Evolutionary conservation across 225 moss, liverwort and hornwort genomes (phyloP).

Genomic region (Sphagnum tenellum): DNA sequence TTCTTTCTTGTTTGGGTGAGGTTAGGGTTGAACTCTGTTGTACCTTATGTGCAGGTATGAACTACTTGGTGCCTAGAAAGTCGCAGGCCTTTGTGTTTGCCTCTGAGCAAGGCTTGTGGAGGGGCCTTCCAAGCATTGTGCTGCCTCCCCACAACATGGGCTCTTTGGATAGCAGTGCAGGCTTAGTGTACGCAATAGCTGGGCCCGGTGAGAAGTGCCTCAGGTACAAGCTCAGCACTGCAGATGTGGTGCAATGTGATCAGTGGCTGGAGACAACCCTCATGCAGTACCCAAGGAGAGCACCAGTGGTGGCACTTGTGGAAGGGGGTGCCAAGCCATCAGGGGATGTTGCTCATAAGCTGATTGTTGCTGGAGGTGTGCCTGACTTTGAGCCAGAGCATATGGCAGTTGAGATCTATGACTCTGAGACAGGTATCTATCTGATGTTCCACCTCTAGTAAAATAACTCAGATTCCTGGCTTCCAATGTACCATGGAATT

Average conservation of each 20-base stretch:
- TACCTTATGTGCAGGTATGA: slow-evolving; percentile 1
- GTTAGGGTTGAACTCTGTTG: too few species aligned
- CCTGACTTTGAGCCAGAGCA: slow-evolving; percentile 38
- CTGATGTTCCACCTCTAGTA: not conserved
- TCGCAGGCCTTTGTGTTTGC: slow-evolving; percentile 27
- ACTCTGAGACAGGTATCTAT: slow-evolving; percentile 27
- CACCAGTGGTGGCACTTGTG: slow-evolving; percentile 31
- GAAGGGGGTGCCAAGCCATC: slow-evolving; percentile 8
- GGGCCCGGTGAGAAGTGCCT: slow-evolving; percentile 31
- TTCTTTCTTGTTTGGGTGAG: too few species aligned
- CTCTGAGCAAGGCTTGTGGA: slow-evolving; percentile 23
- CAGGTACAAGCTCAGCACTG: slow-evolving; percentile 25
- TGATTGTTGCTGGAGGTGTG: slow-evolving; percentile 47
- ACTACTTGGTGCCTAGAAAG: slow-evolving; percentile 29
- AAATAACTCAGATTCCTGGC: not conserved
- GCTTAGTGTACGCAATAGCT: slow-evolving; percentile 30
- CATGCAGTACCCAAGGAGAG: slow-evolving; percentile 23
- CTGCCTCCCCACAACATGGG: slow-evolving; percentile 34
- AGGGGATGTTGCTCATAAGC: slow-evolving; percentile 15
- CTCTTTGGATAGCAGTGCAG: slow-evolving; percentile 19
- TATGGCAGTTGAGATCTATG: slow-evolving; percentile 44
- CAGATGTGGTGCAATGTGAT: slow-evolving; percentile 13
- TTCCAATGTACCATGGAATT: not conserved
- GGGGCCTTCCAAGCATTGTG: slow-evolving; percentile 15
- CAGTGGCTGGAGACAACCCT: slow-evolving; percentile 36